Base-by-base conservation (phyloP, 2,329 filamentous ascomycete genomes). In the Chalara sp. region DNA sequence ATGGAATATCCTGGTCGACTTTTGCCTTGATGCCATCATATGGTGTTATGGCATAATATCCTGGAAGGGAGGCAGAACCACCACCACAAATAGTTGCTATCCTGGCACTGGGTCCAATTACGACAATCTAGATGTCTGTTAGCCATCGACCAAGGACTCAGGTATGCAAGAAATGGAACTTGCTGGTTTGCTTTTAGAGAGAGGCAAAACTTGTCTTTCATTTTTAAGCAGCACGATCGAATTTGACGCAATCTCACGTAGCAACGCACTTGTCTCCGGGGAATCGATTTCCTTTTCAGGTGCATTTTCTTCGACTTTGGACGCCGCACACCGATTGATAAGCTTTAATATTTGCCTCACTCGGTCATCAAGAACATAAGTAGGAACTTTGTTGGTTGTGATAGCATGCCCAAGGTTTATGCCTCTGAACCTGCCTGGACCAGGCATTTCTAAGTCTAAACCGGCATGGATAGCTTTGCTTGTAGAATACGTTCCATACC, bases 141-240 rank as follows among this genome's bases (percentile, higher is more conserved):
- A 21, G 21, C 21, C 2, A 21, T 21, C 21, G 21, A 21, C 21
- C 21, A 21, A 21, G 21, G 21, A 21, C 21, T 21, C 21, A 21
- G 21, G 21, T 21, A 21, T 21, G 21, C 21, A 47, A 51, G 21
- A 21, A 21, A 21, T 21, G 21, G 21, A 21, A 21, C 21, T 21
- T 13, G 76, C 70, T 58, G 80, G 82, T 59, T 80, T 82, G 31
- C 50, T 52, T 72, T 69, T 47, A 39, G 68, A 66, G 44, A 79
- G 63, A 0, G 83, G 83, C 0, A 86, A 68, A 1, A 79, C 64
- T 11, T 69, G 68, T 5, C 71, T 71, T 21, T 81, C 73, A 55
- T 86, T 86, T 67, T 85, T 84, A 33, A 86, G 67, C 6, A 86
- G 73, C 1, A 85, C 80, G 7, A 84, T 76, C 1, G 76, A 79